Evolutionary conservation across 495 filamentous ascomycete species (phyloP), one percentile per base, ranked within the genome.

Genomic region (Thermothielavioides terrestris): DNA sequence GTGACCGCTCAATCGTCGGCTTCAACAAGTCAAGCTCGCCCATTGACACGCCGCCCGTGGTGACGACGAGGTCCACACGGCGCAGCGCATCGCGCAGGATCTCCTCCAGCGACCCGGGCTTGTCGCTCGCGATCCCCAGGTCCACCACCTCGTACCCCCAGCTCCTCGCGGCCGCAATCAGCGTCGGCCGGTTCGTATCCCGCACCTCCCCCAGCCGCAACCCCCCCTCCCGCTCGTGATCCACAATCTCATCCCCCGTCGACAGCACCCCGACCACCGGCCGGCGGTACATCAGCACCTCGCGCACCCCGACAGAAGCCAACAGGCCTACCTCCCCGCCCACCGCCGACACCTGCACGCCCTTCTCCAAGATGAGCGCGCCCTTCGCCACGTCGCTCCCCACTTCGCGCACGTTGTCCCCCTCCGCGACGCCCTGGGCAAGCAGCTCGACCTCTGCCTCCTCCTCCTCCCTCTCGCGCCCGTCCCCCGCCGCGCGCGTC

Each of bases 21-120:
- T 99, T 99, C 41, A 99, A 81, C 26, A 99, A 81, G 62, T 99
- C 92, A 1, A 95, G 81, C 68, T 99, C 92, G 52, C 92, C 92
- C 92, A 99, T 99, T 12, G 89, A 95, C 18, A 96, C 92, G 17
- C 92, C 94, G 27, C 92, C 92, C 0, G 86, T 90, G 11, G 94
- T 97, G 55, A 99, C 81, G 42, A 97, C 76, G 22, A 97, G 75
- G 57, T 96, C 89, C 21, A 83, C 81, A 31, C 73, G 71, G 20
- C 83, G 77, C 39, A 97, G 64, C 17, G 86, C 87, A 53, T 77
- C 73, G 6, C 88, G 79, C 11, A 98, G 75, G 21, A 75, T 79
- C 49, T 84, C 69, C 58, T 94, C 90, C 8, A 98, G 77, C 14
- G 82, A 77, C n/a, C 80, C 82, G 0, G 81, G 57, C 68, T 77